phyloP scores from a whole-genome alignment of 345 rosid genomes.

The Moringa oleifera region DNA sequence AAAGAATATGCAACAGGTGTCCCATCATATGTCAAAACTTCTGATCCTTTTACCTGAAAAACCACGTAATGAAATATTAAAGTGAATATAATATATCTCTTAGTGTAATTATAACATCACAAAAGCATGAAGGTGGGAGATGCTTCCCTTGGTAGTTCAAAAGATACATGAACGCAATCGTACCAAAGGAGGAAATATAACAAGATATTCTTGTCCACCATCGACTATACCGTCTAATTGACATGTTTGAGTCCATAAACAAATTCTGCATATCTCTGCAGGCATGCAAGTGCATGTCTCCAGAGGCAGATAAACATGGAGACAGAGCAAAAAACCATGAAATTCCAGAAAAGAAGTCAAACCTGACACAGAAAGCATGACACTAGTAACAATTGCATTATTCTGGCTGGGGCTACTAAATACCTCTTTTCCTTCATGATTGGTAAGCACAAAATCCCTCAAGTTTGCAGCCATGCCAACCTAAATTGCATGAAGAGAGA shows the following conservation, averaged over 20 bases:
- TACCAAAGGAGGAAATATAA: too few relatives aligned
- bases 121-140: not conserved
- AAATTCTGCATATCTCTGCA: not conserved
- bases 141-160: too few relatives aligned
- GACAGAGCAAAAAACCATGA: constrained; percentile 6
- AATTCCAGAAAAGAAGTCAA: constrained; percentile 7
- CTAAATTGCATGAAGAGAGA: constrained; percentile 27
- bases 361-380: not conserved
- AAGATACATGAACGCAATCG: not conserved
- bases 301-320: not conserved
- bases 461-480: constrained; percentile 88
- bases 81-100: too few relatives aligned
- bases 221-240: not conserved
- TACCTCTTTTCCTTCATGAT: constrained; percentile 73
- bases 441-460: constrained; percentile 59
- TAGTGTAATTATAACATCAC: not conserved
- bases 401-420: not conserved
- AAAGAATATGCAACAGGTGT: constrained; percentile 74
- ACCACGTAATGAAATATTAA: not conserved
- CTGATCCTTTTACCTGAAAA: constrained; percentile 74
- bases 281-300: not conserved
- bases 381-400: constrained; percentile 2
- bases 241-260: not conserved
- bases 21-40: constrained; percentile 59
- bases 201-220: not conserved